phyloP scores from a whole-genome alignment of 176 grass and related monocot genomes.

The Pontederia crassipes region DNA sequence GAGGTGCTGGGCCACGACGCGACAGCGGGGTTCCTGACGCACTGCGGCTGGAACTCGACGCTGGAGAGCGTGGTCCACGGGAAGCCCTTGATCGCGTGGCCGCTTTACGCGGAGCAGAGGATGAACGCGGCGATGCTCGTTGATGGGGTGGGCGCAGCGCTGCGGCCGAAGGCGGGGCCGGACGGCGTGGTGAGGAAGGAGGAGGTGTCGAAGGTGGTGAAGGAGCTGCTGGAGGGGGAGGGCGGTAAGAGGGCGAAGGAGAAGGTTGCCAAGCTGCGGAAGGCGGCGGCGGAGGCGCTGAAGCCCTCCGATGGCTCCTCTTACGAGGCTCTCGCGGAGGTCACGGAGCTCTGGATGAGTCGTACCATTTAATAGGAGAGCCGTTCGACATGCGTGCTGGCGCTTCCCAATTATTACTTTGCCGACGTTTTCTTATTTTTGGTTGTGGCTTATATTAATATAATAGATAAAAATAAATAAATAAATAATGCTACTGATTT shows the following conservation, averaged over 20 bases:
- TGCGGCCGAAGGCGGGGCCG: constrained; percentile 3
- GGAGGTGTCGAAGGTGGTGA: constrained; percentile 29
- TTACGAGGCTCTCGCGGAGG: background rate
- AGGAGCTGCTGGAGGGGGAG: constrained; percentile 38
- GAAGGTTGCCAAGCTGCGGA: constrained; percentile 25
- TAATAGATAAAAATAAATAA: no score
- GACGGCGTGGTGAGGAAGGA: constrained; percentile 19
- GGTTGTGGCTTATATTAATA: no score
- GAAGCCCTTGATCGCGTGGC: constrained; percentile 31
- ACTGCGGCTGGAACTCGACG: constrained; percentile 18
- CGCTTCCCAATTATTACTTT: no score
- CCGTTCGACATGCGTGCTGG: no score
- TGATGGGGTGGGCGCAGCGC: constrained; percentile 18
- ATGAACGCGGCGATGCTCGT: constrained; percentile 32
- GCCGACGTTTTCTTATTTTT: no score
- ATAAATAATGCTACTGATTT: no score
- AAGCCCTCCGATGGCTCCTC: background rate
- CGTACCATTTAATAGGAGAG: no score
- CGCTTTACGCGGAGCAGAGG: constrained; percentile 36
- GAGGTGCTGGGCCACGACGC: constrained; percentile 40
- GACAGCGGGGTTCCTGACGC: background rate
- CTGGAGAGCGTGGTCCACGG: constrained; percentile 12
- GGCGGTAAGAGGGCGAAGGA: background rate
- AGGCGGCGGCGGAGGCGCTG: background rate
- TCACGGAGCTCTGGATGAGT: background rate